Evolutionary conservation across 2,329 filamentous ascomycete genomes (phyloP).

Genomic region (Xylariomycetidae sp.): DNA sequence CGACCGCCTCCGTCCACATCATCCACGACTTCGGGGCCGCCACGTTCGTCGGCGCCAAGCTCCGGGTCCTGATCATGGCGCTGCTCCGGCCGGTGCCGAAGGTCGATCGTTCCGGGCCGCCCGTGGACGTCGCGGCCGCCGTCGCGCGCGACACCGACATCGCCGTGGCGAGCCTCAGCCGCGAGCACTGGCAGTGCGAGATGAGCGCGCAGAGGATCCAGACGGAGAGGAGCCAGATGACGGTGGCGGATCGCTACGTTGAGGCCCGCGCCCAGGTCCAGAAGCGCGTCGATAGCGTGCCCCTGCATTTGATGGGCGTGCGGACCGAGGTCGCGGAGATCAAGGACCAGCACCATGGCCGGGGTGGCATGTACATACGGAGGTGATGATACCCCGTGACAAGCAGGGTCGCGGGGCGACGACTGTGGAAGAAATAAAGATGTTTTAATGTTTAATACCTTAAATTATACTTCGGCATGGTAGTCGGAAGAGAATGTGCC

Average conservation of each 20-base stretch:
- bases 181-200: conserved; percentile 39
- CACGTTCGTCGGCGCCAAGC: conserved; percentile 33
- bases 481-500: too few species aligned
- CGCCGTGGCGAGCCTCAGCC: conserved; percentile 38
- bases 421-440: too few species aligned
- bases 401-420: background rate
- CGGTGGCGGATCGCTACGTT: conserved; percentile 38
- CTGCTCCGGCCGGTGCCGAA: conserved; percentile 41
- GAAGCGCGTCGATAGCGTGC: conserved; percentile 50
- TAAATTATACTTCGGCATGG: too few species aligned
- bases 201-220: conserved; percentile 33
- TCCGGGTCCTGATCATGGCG: conserved; percentile 55
- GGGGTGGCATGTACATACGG: conserved; percentile 43
- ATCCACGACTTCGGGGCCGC: conserved; percentile 42
- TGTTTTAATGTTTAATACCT: too few species aligned
- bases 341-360: conserved; percentile 44
- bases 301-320: conserved; percentile 53
- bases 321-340: conserved; percentile 41
- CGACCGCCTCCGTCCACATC: conserved; percentile 47
- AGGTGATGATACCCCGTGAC: conserved; percentile 18
- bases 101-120: conserved; percentile 6
- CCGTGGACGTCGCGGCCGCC: conserved; percentile 22
- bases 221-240: conserved; percentile 34
- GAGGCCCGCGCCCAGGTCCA: conserved; percentile 45
- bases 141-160: conserved; percentile 36